phyloP scores from a whole-genome alignment of 2,329 filamentous ascomycete genomes.

The Albifimbria verrucaria region DNA sequence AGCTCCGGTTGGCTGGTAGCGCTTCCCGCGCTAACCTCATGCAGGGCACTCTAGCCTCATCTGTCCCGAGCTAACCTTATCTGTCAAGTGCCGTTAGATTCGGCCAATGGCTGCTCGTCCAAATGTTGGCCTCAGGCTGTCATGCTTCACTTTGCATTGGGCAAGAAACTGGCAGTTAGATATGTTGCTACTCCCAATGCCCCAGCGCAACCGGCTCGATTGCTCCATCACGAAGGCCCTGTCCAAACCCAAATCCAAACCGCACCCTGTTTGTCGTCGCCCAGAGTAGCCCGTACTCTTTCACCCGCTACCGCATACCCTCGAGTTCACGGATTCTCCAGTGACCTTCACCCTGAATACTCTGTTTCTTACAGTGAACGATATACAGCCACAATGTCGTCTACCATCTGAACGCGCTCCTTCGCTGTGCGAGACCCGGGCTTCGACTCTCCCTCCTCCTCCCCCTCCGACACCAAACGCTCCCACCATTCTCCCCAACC shows the following conservation, averaged over 20 bases:
- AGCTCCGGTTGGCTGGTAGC: too few relatives aligned
- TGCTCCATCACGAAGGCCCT: conserved; percentile 18
- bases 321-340: neutral
- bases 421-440: neutral
- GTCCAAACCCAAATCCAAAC: conserved; percentile 13
- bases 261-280: neutral
- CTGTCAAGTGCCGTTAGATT: neutral
- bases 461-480: too few relatives aligned
- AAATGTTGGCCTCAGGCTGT: conserved; percentile 18
- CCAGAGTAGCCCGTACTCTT: neutral
- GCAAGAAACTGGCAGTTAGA: conserved; percentile 15
- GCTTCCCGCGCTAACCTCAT: too few relatives aligned
- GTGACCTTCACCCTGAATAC: neutral
- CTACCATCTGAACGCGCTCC: conserved; percentile 1
- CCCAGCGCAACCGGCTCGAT: conserved; percentile 12
- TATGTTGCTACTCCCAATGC: conserved; percentile 24
- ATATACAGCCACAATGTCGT: neutral
- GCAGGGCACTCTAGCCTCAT: too few relatives aligned
- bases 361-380: neutral
- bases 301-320: neutral
- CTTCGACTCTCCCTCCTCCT: neutral
- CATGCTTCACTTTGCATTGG: conserved; percentile 14
- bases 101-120: conserved; percentile 13
- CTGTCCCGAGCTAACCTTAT: too few relatives aligned
- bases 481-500: too few relatives aligned